These are phyloP conservation scores for Pseudogymnoascus sp. DNA, from an alignment of 2,329 filamentous ascomycete genomes.

Conservation along the genomic window DNA sequence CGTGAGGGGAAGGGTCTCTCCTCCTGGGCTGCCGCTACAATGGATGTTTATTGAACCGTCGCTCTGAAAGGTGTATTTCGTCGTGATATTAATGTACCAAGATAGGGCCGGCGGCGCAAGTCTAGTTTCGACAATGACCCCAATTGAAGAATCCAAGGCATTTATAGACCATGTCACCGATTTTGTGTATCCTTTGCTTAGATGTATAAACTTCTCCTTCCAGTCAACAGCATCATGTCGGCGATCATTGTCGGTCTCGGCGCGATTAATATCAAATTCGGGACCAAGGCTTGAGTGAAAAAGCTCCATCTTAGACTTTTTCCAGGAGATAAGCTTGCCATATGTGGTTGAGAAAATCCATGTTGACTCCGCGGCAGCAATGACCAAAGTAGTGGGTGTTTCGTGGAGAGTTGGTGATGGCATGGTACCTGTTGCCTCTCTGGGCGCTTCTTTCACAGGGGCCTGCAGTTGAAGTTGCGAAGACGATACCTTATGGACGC, in stretches of 20 bases:
- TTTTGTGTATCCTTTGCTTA: background rate
- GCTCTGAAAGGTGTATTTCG: background rate
- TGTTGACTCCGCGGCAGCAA: conserved; percentile 19
- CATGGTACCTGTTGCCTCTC: too few species aligned
- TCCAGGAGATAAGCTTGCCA: conserved; percentile 37
- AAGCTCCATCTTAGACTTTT: conserved; percentile 30
- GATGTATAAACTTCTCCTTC: conserved; percentile 24
- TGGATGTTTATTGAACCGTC: background rate
- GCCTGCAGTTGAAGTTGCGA: conserved; percentile 21
- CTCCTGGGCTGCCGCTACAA: background rate
- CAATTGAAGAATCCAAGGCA: background rate
- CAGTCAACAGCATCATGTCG: conserved; percentile 37
- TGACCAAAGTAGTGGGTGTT: conserved; percentile 21
- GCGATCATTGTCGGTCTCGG: conserved; percentile 41
- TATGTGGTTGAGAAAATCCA: conserved; percentile 38
- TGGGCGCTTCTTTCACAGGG: conserved; percentile 17
- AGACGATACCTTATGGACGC: conserved; percentile 25
- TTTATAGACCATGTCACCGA: background rate
- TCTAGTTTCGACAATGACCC: background rate
- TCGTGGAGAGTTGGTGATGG: conserved; percentile 12
- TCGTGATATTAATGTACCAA: background rate
- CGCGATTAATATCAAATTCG: conserved; percentile 36
- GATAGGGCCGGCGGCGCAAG: conserved; percentile 6
- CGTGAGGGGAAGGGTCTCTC: background rate
- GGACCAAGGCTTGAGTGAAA: conserved; percentile 33